These are phyloP conservation scores for Candida krabiensis DNA, from an alignment of 805 yeast species.

Conservation along the genomic window DNA sequence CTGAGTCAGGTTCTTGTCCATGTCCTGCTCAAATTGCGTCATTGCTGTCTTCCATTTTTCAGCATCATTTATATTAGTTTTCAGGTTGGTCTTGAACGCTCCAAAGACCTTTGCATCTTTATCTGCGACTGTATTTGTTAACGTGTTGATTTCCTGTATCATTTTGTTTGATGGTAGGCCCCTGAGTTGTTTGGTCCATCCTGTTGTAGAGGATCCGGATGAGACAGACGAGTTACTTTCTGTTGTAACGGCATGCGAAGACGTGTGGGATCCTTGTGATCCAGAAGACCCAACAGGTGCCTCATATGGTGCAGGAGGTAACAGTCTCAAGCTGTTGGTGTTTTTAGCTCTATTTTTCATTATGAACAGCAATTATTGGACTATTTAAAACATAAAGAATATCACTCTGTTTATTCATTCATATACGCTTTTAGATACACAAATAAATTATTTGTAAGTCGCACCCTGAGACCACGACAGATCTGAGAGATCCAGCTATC, in stretches of 20 bases:
- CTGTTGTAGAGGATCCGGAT: conserved; percentile 3
- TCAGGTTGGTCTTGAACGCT: conserved; percentile 16
- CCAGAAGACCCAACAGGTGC: too few relatives aligned
- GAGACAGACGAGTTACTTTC: background rate
- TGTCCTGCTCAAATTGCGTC: background rate
- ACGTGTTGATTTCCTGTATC: conserved; percentile 4
- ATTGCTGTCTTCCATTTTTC: conserved; percentile 6
- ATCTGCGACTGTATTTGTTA: conserved; percentile 12
- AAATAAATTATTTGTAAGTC: too few relatives aligned
- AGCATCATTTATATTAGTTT: conserved; percentile 15
- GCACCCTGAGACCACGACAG: too few relatives aligned
- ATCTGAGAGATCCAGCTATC: too few relatives aligned
- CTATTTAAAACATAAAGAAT: too few relatives aligned
- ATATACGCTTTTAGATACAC: too few relatives aligned
- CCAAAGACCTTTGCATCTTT: conserved; percentile 18
- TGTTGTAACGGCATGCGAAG: background rate
- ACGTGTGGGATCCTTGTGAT: too few relatives aligned
- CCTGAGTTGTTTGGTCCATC: conserved; percentile 16
- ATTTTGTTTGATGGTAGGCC: conserved; percentile 13
- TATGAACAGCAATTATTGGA: too few relatives aligned
- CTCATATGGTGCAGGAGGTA: background rate
- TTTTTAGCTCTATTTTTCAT: too few relatives aligned
- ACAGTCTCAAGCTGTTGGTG: background rate
- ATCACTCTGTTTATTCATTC: too few relatives aligned
- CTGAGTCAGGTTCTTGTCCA: conserved; percentile 5